These are phyloP conservation scores for Pseudoneurospora amorphoporcata DNA, from an alignment of 495 filamentous ascomycete genomes.

Conservation along the genomic window DNA sequence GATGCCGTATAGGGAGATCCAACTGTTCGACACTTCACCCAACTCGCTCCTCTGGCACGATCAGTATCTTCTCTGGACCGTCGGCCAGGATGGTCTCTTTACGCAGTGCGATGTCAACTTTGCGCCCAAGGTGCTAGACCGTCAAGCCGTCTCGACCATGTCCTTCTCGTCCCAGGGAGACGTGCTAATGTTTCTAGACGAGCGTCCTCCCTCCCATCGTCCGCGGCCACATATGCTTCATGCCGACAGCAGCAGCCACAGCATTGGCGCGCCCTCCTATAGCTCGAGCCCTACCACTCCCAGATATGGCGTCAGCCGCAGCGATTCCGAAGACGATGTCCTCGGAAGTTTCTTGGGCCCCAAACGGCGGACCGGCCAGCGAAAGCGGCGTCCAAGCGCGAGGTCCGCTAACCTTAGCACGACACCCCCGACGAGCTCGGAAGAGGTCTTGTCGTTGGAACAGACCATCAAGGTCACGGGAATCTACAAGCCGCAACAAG, in stretches of 20 bases:
- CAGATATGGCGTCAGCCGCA: constrained; percentile 46
- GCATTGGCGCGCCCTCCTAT: constrained; percentile 25
- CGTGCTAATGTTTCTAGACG: constrained; percentile 45
- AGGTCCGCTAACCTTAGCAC: constrained; percentile 36
- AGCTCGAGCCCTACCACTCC: constrained; percentile 34
- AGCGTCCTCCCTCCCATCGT: constrained; percentile 29
- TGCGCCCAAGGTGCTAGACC: constrained; percentile 67
- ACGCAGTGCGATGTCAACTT: constrained; percentile 82
- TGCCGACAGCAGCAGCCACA: constrained; percentile 15
- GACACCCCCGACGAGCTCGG: constrained; percentile 48
- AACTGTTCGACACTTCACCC: constrained; percentile 58
- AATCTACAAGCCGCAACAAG: constrained; percentile 44
- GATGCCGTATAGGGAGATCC: constrained; percentile 78
- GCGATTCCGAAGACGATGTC: constrained; percentile 56
- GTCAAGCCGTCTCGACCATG: constrained; percentile 52
- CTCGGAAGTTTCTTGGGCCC: constrained; percentile 50
- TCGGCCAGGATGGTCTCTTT: constrained; percentile 72
- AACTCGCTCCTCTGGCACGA: constrained; percentile 83
- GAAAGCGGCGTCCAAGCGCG: constrained; percentile 28
- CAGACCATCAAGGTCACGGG: constrained; percentile 49
- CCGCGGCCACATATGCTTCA: constrained; percentile 26
- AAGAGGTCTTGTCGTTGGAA: constrained; percentile 48
- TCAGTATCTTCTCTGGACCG: constrained; percentile 84
- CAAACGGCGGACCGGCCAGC: constrained; percentile 24
- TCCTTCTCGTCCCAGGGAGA: constrained; percentile 52